phyloP scores from a whole-genome alignment of 495 filamentous ascomycete species.

The Clavariopsis aquatica region DNA sequence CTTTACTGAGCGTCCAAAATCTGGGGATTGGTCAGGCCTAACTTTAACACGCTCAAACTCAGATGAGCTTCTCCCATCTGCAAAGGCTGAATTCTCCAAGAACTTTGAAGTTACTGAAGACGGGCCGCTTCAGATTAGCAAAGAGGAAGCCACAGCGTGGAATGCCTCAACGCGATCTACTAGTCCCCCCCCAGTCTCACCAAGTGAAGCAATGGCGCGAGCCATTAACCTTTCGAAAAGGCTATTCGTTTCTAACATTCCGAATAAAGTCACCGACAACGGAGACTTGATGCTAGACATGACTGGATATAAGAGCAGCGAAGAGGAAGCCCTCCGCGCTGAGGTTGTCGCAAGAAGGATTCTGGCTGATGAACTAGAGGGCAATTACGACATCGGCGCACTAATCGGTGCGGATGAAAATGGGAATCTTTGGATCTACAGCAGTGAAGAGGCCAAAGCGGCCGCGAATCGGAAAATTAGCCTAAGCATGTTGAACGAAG shows the following conservation, averaged over 20 bases:
- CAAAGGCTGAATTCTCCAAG: slow-evolving; percentile 19
- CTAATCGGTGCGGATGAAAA: slow-evolving; percentile 93
- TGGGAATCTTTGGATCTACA: slow-evolving; percentile 98
- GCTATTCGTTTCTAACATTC: slow-evolving; percentile 85
- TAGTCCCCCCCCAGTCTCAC: slow-evolving; percentile 76
- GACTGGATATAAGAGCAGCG: slow-evolving; percentile 91
- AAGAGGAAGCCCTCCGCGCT: slow-evolving; percentile 86
- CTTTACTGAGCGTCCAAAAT: slow-evolving; percentile 44
- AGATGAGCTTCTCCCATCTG: slow-evolving; percentile 36
- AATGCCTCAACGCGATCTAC: slow-evolving; percentile 55
- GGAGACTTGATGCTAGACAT: slow-evolving; percentile 99
- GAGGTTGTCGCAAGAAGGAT: slow-evolving; percentile 95
- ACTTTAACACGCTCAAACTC: slow-evolving; percentile 25
- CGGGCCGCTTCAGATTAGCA: slow-evolving; percentile 28
- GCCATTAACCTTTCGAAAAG: slow-evolving; percentile 86
- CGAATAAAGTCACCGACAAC: slow-evolving; percentile 81
- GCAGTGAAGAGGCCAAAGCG: slow-evolving; percentile 93
- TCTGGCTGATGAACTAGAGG: slow-evolving; percentile 89
- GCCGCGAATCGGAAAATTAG: slow-evolving; percentile 58
- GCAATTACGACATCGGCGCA: slow-evolving; percentile 92
- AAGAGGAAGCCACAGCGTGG: slow-evolving; percentile 32
- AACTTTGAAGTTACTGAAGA: slow-evolving; percentile 19
- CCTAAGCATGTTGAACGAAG: slow-evolving; percentile 55
- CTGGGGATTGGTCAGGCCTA: slow-evolving; percentile 38
- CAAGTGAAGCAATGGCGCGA: slow-evolving; percentile 74